Percentiles rank a stretch among this genome's conserved stretches.
Evolutionary conservation across 345 rosid genomes (phyloP).

Genomic region (Eucalyptus caleyi): DNA sequence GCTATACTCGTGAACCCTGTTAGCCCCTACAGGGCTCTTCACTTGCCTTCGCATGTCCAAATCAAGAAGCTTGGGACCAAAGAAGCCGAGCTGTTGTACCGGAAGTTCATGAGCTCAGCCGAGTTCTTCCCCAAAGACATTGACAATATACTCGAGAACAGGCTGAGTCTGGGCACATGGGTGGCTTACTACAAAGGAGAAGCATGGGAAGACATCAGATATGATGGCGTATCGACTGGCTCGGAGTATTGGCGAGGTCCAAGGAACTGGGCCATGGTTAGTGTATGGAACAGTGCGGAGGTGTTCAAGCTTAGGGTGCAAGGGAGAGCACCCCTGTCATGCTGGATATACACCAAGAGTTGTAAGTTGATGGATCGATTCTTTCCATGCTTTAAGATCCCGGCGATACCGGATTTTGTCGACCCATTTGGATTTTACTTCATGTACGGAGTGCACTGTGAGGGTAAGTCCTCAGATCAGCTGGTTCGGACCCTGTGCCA

Average conservation of each 20-base stretch:
- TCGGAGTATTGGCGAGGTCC: background rate
- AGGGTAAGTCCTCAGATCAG: constrained; percentile 48
- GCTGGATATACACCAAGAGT: constrained; percentile 32
- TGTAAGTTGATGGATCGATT: constrained; percentile 25
- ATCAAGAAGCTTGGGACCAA: constrained; percentile 34
- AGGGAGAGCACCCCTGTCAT: constrained; percentile 47
- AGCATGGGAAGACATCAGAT: background rate
- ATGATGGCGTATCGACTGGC: background rate
- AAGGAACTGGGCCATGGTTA: constrained; percentile 63
- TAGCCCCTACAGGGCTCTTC: constrained; percentile 4
- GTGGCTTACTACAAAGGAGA: constrained; percentile 37
- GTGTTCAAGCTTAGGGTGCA: constrained; percentile 45
- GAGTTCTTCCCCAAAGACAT: constrained; percentile 74
- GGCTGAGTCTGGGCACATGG: constrained; percentile 79
- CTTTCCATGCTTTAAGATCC: constrained; percentile 38
- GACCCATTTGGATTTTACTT: constrained; percentile 69
- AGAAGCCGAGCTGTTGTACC: constrained; percentile 45
- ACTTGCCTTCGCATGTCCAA: constrained; percentile 12
- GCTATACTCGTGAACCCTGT: constrained; percentile 66
- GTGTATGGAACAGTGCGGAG: constrained; percentile 76
- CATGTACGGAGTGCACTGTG: constrained; percentile 51
- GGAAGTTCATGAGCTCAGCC: constrained; percentile 25
- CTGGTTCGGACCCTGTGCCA: constrained; percentile 42
- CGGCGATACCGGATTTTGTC: constrained; percentile 43
- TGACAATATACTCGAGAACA: constrained; percentile 36